Conservation (phyloP, 495 filamentous ascomycete genomes). For the Xylaria castorea region DNA sequence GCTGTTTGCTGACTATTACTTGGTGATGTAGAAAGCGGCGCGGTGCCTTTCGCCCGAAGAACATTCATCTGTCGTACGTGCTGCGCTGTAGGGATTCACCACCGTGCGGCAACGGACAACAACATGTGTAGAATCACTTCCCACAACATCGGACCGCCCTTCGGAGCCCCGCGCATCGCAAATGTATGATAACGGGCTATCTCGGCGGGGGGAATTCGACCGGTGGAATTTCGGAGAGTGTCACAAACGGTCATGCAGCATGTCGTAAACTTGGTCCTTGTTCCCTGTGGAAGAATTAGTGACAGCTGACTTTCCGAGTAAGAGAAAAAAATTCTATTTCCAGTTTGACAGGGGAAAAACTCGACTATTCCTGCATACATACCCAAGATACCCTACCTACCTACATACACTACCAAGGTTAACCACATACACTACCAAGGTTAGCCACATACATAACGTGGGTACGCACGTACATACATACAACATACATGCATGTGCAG, state of each 20-base stretch:
- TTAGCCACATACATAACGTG: constrained; percentile 13
- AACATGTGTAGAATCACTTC: neutral
- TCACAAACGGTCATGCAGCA: neutral
- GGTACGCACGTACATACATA: constrained; percentile 7
- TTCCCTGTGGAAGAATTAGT: neutral
- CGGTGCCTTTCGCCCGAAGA: constrained; percentile 15
- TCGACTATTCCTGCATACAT: constrained; percentile 4
- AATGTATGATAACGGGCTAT: constrained; percentile 3
- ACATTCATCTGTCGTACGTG: neutral
- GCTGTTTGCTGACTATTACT: constrained; percentile 9
- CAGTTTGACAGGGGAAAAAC: neutral
- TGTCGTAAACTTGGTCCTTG: neutral
- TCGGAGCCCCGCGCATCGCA: constrained; percentile 9
- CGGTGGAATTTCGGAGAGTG: constrained; percentile 4
- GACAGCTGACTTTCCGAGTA: neutral
- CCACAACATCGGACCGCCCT: neutral
- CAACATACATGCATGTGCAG: constrained; percentile 6
- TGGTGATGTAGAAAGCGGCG: neutral
- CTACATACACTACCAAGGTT: constrained; percentile 12
- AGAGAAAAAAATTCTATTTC: neutral
- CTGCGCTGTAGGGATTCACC: constrained; percentile 1
- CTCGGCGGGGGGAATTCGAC: constrained; percentile 7
- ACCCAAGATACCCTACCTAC: constrained; percentile 18
- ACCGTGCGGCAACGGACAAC: constrained; percentile 2
- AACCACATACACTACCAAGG: constrained; percentile 6